phyloP scores from a whole-genome alignment of 1,284 basidiomycete genomes.

The Ganoderma resinaceum region DNA sequence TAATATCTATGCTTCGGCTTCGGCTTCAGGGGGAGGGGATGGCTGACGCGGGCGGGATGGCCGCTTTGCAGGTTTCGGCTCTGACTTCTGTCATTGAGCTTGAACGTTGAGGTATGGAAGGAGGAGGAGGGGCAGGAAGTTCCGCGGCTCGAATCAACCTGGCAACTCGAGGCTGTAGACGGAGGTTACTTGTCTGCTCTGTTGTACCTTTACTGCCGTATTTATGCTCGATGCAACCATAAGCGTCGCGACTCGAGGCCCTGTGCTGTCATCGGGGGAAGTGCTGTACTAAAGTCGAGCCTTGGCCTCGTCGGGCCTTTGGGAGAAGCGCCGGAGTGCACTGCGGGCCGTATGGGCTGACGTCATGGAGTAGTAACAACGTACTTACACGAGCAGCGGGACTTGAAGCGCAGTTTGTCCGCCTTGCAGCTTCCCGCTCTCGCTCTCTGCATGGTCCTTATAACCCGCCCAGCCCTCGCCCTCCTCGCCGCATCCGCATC shows the following conservation, averaged over 20 bases:
- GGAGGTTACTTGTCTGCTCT: too few relatives aligned
- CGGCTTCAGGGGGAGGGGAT: too few relatives aligned
- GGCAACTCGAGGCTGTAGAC: not conserved
- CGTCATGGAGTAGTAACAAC: not conserved
- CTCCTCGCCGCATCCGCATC: not conserved
- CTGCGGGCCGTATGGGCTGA: not conserved
- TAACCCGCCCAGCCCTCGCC: not conserved
- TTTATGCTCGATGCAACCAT: not conserved
- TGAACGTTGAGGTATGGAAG: not conserved
- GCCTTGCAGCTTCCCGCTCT: not conserved
- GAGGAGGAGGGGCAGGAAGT: too few relatives aligned
- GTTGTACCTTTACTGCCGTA: not conserved
- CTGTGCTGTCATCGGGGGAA: too few relatives aligned
- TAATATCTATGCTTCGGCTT: too few relatives aligned
- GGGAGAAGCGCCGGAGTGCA: not conserved
- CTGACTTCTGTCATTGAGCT: not conserved
- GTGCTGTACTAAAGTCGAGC: too few relatives aligned
- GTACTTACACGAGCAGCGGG: too few relatives aligned
- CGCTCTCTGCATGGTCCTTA: not conserved
- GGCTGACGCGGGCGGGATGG: too few relatives aligned
- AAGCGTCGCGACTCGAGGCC: not conserved
- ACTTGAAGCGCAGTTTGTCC: not conserved
- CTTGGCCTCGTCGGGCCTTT: too few relatives aligned
- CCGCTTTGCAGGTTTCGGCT: not conserved
- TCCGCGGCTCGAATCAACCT: too few relatives aligned